Conservation (phyloP, 208 protist species). For the Trypanosoma lewisi region DNA sequence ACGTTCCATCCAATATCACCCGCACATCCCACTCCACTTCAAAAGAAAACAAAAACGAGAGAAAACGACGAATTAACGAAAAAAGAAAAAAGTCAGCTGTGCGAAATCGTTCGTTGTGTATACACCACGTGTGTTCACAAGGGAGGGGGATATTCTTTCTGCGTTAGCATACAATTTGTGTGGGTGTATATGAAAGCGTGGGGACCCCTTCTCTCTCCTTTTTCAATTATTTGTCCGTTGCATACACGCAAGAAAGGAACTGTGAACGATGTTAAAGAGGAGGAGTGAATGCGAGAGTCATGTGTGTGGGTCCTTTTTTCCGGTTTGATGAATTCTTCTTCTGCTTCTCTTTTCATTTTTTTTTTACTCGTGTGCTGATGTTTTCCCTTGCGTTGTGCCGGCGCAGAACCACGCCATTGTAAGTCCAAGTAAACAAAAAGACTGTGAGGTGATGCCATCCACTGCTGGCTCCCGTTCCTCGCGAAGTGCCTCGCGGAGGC, state of each 20-base stretch:
- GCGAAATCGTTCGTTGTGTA: too few relatives aligned
- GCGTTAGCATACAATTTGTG: too few relatives aligned
- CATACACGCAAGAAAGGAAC: not conserved
- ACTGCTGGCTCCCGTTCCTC: conserved; percentile 5
- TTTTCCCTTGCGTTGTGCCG: not conserved
- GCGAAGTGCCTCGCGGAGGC: conserved; percentile 11
- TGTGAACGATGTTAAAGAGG: not conserved
- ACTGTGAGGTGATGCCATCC: conserved; percentile 9
- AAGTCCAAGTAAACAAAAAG: not conserved
- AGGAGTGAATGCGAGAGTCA: not conserved
- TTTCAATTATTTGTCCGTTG: too few relatives aligned
- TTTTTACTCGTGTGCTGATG: not conserved
- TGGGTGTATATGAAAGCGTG: too few relatives aligned
- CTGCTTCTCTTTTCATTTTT: not conserved
- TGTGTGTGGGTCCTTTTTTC: not conserved
- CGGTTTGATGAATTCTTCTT: not conserved
- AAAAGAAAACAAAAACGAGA: too few relatives aligned
- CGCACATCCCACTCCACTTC: too few relatives aligned
- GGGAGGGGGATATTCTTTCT: too few relatives aligned
- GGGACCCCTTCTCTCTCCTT: too few relatives aligned
- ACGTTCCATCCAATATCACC: too few relatives aligned
- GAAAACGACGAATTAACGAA: too few relatives aligned
- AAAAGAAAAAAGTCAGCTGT: too few relatives aligned
- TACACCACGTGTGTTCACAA: too few relatives aligned
- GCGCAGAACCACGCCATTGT: not conserved